Base-by-base conservation (phyloP, 768 basidiomycete genomes). In the Boletus bicolor region DNA sequence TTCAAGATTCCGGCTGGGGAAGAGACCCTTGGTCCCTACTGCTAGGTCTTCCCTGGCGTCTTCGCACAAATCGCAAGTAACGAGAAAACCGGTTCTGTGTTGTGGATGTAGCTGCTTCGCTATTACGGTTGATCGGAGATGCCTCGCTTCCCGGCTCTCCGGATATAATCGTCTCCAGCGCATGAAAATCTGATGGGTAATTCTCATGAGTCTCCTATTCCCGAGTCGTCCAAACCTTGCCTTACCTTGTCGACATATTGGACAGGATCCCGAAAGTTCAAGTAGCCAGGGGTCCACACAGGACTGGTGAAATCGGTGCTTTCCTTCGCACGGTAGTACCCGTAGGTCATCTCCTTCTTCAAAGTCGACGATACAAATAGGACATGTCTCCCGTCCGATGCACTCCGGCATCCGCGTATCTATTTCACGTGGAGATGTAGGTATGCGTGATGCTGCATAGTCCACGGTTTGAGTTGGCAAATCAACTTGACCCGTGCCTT, bases 271-370 rank as follows among this genome's bases (percentile, higher is more conserved):
- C 1, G 93, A 94, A 28, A 96, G 78, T 63, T 94, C 85, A 44
- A 98, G 77, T 41, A 98, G 74, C 95, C 95, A 96, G 35, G 88
- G 91, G 72, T 96, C 94, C 53, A 96, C 93, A 67, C 94, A 97
- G 38, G 76, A 74, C 64, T 89, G 86, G 65, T 98, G 95, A 76
- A 96, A 98, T 55, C 82, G 79, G 68, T 98, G 95, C 60, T 90
- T 85, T 44, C 89, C 89, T 66, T 94, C 91, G 71, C 95, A 98
- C 1, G 94, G 95, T 46, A 98, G 73, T 39, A 96, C 80, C 24
- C 95, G 85, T 14, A 97, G 73, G 68, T 96, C 91, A 64, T 98
- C 95, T 1, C 93, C 95, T 57, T 91, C 88, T 69, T 94, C 90
- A 64, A 98, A 98, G 63, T 96, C 93, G 44, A 91, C 79, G 56